A percentile compares a stretch with the other conserved stretches of the same genome.
Conservation (phyloP, 192 early-diverging fungal genomes). For the Backusella circina region DNA sequence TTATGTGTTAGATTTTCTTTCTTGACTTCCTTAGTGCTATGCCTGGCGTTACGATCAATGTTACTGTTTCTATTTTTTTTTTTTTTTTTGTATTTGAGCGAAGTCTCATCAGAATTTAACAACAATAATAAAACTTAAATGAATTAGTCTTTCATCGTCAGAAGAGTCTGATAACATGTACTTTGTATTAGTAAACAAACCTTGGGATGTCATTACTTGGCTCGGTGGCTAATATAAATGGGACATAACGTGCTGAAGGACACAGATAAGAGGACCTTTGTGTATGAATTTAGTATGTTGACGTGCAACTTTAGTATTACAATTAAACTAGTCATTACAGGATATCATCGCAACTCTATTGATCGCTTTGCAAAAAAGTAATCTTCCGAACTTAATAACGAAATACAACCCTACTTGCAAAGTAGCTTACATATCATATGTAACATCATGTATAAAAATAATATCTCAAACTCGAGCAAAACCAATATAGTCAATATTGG, state of each 20-base stretch:
- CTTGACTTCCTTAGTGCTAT: constrained; percentile 5
- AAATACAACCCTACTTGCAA: too few relatives aligned
- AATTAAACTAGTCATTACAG: neutral
- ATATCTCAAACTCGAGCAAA: too few relatives aligned
- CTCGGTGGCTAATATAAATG: neutral
- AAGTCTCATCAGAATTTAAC: constrained; percentile 8
- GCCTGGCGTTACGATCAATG: neutral
- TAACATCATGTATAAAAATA: too few relatives aligned
- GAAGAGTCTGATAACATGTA: constrained; percentile 8
- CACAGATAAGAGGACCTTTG: neutral
- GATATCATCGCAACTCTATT: constrained; percentile 7
- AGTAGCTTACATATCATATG: too few relatives aligned
- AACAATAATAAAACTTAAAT: constrained; percentile 14
- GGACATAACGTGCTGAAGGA: constrained; percentile 9
- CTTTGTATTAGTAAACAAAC: neutral
- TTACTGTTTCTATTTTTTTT: neutral
- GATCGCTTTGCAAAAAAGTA: constrained; percentile 1
- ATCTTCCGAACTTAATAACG: too few relatives aligned
- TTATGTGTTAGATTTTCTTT: constrained; percentile 2
- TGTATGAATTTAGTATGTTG: constrained; percentile 7
- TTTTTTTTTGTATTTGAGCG: neutral
- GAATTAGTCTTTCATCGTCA: constrained; percentile 13
- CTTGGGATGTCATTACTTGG: constrained; percentile 10
- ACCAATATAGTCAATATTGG: too few relatives aligned
- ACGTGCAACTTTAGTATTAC: neutral